Base-by-base conservation (phyloP, 1,284 basidiomycete species). In the Puccinia polysora region DNA sequence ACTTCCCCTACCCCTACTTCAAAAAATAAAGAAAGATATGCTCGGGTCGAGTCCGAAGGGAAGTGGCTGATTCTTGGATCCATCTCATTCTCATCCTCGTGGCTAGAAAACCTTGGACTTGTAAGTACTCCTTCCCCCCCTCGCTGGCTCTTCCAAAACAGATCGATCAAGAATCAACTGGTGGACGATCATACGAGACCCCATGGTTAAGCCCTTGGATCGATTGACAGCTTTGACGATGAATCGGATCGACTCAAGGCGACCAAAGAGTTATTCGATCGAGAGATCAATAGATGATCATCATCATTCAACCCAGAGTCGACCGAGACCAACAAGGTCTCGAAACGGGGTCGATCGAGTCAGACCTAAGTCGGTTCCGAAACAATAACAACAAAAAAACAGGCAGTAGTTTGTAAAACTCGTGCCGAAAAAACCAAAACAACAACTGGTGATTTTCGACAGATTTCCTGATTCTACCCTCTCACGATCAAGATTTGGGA, bases 51-150 rank as follows among this genome's bases (percentile, higher is more conserved):
- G n/a, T n/a, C n/a, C n/a, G n/a, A n/a, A n/a, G n/a, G n/a, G n/a
- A n/a, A 34, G 34, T 14, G 2, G 1, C 18, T 59, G 34, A 59
- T 23, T 1, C 5, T 18, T 30, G 5, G n/a, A 55, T 55, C 5
- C n/a, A 20, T 40, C 43, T 20, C 10, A 25, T 30, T 28, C 36
- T 34, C 10, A 15, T 25, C n/a, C 15, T 40, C 12, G 23, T n/a
- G 6, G 32, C 23, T n/a, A 59, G 56, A 59, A 59, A 59, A 59
- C 12, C 14, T 5, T 59, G 8, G 32, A 36, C 23, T 59, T 38
- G 56, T 59, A 3, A 59, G 56, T 56, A 20, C 32, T 0, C 18
- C 28, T 23, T 40, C 30, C 36, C 25, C 52, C 30, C 30, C n/a
- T 5, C 7, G 25, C 14, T 53, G 15, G 14, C 4, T 10, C 15